Evolutionary conservation across 2,329 filamentous ascomycete species (phyloP).

Genomic region (Fusarium metavorans): DNA sequence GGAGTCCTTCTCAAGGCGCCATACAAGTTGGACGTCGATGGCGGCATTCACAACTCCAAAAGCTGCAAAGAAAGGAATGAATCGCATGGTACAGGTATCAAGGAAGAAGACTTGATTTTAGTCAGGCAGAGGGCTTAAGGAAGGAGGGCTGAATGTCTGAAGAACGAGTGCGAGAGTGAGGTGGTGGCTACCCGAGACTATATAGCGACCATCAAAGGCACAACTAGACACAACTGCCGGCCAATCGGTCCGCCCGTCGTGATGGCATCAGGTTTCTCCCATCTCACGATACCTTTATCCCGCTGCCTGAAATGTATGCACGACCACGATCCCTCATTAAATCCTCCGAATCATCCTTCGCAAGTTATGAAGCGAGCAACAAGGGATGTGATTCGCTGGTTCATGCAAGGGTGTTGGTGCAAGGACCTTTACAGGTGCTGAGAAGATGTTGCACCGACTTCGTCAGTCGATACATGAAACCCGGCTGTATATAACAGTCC

Average conservation of each 20-base stretch:
- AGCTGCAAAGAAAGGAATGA: not conserved
- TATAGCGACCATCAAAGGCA: not conserved
- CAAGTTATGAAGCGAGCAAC: not conserved
- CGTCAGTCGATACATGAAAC: not conserved
- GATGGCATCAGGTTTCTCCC: not conserved
- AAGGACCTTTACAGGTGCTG: not conserved
- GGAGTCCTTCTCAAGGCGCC: not conserved
- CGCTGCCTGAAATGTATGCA: not conserved
- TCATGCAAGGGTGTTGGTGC: not conserved
- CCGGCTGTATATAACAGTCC: not conserved
- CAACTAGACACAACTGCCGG: not conserved
- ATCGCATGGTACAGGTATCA: not conserved
- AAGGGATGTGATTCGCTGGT: not conserved
- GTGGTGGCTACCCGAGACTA: not conserved
- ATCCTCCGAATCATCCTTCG: not conserved
- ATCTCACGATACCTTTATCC: not conserved
- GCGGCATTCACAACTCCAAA: not conserved
- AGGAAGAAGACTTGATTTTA: not conserved
- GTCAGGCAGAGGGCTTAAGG: too few relatives aligned
- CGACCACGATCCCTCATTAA: not conserved
- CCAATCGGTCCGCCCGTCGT: not conserved
- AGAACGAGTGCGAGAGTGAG: too few relatives aligned
- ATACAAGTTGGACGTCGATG: not conserved
- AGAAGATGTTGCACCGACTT: not conserved
- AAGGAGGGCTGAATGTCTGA: too few relatives aligned